Percentiles rank a stretch among this genome's conserved stretches.
These are phyloP conservation scores for Fusarium chlamydosporum DNA, from an alignment of 2,329 filamentous ascomycete species.

Conservation along the genomic window DNA sequence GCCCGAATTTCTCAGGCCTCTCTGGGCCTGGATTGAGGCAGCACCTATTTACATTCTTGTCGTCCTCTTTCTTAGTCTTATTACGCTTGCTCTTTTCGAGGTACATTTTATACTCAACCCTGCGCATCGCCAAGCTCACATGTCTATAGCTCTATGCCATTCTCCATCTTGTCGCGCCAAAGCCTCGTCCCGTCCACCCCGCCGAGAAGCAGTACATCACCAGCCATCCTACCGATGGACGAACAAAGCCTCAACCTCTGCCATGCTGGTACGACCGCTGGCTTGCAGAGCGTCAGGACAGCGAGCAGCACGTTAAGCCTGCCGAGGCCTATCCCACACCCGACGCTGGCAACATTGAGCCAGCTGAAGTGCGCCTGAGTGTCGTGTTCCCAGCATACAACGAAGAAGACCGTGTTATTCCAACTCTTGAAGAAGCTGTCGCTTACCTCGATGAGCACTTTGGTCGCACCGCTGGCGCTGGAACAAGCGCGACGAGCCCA, in stretches of 20 bases:
- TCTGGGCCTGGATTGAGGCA: constrained; percentile 56
- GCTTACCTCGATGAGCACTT: constrained; percentile 85
- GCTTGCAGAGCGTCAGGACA: constrained; percentile 71
- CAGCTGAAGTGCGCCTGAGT: constrained; percentile 86
- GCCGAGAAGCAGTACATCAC: constrained; percentile 91
- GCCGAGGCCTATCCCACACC: constrained; percentile 59
- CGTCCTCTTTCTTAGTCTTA: constrained; percentile 54
- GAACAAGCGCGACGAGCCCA: constrained; percentile 43
- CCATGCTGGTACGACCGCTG: constrained; percentile 91
- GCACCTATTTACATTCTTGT: constrained; percentile 59
- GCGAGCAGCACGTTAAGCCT: constrained; percentile 56
- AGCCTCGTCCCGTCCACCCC: constrained; percentile 78
- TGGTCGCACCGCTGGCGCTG: constrained; percentile 62
- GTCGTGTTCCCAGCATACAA: constrained; percentile 97
- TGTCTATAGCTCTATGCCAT: constrained; percentile 68
- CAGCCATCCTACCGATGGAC: constrained; percentile 70
- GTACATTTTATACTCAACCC: constrained; percentile 52
- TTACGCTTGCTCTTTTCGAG: constrained; percentile 55
- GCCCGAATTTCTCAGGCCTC: constrained; percentile 54
- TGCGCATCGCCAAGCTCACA: constrained; percentile 28
- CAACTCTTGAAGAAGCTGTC: constrained; percentile 92
- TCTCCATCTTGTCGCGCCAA: constrained; percentile 82
- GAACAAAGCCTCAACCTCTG: constrained; percentile 64
- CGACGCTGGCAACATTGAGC: constrained; percentile 74
- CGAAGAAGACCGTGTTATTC: constrained; percentile 84